These are phyloP conservation scores for Russula compacta DNA, from an alignment of 768 basidiomycete species.

Conservation along the genomic window DNA sequence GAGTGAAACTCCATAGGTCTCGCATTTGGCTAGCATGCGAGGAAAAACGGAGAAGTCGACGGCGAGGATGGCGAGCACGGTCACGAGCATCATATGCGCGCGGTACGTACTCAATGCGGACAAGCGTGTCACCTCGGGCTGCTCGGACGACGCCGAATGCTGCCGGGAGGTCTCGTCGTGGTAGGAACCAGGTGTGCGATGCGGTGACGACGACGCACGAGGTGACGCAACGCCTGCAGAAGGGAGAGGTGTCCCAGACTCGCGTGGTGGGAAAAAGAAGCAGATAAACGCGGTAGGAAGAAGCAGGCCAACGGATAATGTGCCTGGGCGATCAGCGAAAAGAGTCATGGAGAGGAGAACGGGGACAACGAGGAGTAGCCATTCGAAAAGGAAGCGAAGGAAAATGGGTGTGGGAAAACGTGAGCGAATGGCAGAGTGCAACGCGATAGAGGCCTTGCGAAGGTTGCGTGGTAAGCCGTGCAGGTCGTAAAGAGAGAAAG, in stretches of 20 bases:
- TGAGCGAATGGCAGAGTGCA: slow-evolving; percentile 54
- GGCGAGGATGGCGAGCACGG: slow-evolving; percentile 81
- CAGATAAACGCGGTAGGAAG: slow-evolving; percentile 36
- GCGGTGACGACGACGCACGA: slow-evolving; percentile 15
- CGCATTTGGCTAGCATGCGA: slow-evolving; percentile 80
- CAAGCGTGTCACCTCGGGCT: slow-evolving; percentile 32
- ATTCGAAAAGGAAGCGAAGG: slow-evolving; percentile 47
- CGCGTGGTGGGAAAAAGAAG: slow-evolving; percentile 35
- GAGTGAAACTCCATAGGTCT: slow-evolving; percentile 90
- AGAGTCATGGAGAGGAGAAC: slow-evolving; percentile 77
- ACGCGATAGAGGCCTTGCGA: slow-evolving; percentile 55
- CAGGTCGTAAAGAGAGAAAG: not conserved
- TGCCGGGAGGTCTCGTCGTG: not conserved
- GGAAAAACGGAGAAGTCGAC: slow-evolving; percentile 96
- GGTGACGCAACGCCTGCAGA: slow-evolving; percentile 30
- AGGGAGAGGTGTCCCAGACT: slow-evolving; percentile 43
- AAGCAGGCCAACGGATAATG: slow-evolving; percentile 43
- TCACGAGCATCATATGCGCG: slow-evolving; percentile 93
- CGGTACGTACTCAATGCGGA: slow-evolving; percentile 82
- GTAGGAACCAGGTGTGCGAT: slow-evolving; percentile 5
- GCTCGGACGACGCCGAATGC: not conserved
- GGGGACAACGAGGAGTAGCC: slow-evolving; percentile 62
- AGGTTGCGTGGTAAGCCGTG: not conserved
- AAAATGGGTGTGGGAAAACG: slow-evolving; percentile 35
- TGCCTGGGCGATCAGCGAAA: slow-evolving; percentile 48